Evolutionary conservation across 257 asterid genomes (phyloP), one percentile per base, ranked within the genome.

Genomic region (Solanum sejunctum): DNA sequence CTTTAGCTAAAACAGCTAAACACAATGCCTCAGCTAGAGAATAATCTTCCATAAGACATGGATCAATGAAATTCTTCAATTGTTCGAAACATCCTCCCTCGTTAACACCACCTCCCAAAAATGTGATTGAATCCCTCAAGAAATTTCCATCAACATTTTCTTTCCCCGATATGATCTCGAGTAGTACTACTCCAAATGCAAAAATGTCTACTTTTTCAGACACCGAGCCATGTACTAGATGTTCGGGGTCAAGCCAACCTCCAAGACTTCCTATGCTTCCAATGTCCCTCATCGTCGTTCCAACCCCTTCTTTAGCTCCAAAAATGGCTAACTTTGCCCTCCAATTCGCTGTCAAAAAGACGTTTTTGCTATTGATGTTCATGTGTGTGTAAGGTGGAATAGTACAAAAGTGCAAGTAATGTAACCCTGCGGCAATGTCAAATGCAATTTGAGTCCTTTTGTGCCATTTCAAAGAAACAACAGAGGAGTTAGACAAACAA

Each of bases 21-120:
- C 97, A 95, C 77, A 95, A 78, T 0, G 97, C 97, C 90, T 92
- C 98, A 0, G 95, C 94, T 4, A 94, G 49, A 8, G 97, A 94
- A 82, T 94, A 94, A 87, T 93, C 95, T 64, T 90, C 95, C 84
- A 86, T 93, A 83, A 94, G 32, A 66, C 89, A 57, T 75, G 92
- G 93, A 89, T 95, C 97, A 83, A 93, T 88, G 18, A 92, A 92
- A 26, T 45, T 88, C 88, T 91, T 94, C 84, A 93, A 84, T 66
- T 90, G 93, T 87, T 92, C 95, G 84, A 93, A 95, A 80, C 97
- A 95, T 0, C 96, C 92, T 20, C 93, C 93, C 61, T 91, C 94
- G 39, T 85, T 88, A 18, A 36, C 93, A 7, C 87, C 92, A 7
- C 92, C 90, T 41, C 93, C 91, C 61, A 92, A 81, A 51, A 91